phyloP scores from a whole-genome alignment of 768 basidiomycete species.

The Agaricus blazei region DNA sequence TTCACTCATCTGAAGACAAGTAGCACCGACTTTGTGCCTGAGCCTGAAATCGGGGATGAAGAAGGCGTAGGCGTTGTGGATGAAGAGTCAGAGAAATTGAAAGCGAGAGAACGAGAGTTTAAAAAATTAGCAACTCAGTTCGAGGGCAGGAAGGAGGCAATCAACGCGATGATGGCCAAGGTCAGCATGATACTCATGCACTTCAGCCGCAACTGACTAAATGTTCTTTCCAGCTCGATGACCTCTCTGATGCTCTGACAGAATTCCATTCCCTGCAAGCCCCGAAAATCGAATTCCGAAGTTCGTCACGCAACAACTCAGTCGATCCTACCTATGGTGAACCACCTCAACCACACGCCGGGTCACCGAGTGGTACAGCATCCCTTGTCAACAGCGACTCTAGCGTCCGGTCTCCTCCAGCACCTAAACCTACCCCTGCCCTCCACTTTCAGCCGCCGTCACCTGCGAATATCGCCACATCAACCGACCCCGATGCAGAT shows the following conservation, averaged over 20 bases:
- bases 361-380: slow-evolving; percentile 8
- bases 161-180: slow-evolving; percentile 71
- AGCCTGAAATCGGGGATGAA: slow-evolving; percentile 38
- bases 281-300: slow-evolving; percentile 37
- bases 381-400: slow-evolving; percentile 9
- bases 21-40: slow-evolving; percentile 18
- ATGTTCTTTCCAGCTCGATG: neutral
- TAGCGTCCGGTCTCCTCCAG: neutral
- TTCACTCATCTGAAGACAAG: slow-evolving; percentile 12
- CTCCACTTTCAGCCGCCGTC: neutral
- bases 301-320: slow-evolving; percentile 21
- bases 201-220: too few species aligned
- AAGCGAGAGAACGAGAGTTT: slow-evolving; percentile 63
- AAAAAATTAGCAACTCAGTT: slow-evolving; percentile 63
- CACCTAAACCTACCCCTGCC: neutral
- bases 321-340: neutral
- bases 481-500: slow-evolving; percentile 14
- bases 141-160: slow-evolving; percentile 61
- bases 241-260: slow-evolving; percentile 17
- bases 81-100: slow-evolving; percentile 50
- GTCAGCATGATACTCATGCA: slow-evolving; percentile 27
- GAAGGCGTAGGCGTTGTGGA: slow-evolving; percentile 47
- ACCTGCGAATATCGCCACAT: neutral
- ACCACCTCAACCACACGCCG: neutral
- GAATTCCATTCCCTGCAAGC: slow-evolving; percentile 46